Base-by-base conservation (phyloP, 2,329 filamentous ascomycete genomes). In the Diplodia sapinea region DNA sequence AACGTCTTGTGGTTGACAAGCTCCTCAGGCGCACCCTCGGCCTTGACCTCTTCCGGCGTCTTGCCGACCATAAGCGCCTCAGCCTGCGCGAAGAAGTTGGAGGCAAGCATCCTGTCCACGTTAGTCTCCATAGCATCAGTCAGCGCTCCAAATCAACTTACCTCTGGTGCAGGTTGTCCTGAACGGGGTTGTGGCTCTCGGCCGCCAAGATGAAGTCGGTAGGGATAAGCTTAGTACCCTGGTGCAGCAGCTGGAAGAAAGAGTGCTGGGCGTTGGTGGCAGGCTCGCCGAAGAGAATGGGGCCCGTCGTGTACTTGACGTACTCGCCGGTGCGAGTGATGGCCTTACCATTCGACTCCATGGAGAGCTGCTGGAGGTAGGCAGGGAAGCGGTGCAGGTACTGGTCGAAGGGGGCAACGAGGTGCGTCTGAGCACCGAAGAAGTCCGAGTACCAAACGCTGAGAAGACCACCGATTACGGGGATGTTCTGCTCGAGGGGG, bases 371-470 rank as follows among this genome's bases (percentile, higher is more conserved):
- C 84, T 99, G 95, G 66, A 99, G 91, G 84, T 99, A 99, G 74
- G 95, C 95, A 47, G 95, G 94, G 90, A 99, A 98, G 73, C 95
- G 92, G 87, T 97, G 93, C 72, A 99, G 90, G 84, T 99, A 99
- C 83, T 99, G 95, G 83, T 99, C 95, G 80, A 98, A 99, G 68
- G 95, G 95, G 79, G 95, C 92, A 72, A 99, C 94, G 65, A 99
- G 87, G 82, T 98, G 95, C 70, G 95, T 98, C 84, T 99, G 95
- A 64, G 95, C 93, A 79, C 94, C 94, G 82, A 96, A 99, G 84
- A 98, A 98, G 85, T 99, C 92, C 70, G 93, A 96, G 85, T 99
- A 99, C 93, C 94, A 99, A 68, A 99, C 94, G 75, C 93, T 97
- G 77, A 99, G 82, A 36, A 99, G 88, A 80, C 94, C 95, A 78